Evolutionary conservation across 352 stramenopile species (phyloP).

Genomic region (Plasmopara halstedii): DNA sequence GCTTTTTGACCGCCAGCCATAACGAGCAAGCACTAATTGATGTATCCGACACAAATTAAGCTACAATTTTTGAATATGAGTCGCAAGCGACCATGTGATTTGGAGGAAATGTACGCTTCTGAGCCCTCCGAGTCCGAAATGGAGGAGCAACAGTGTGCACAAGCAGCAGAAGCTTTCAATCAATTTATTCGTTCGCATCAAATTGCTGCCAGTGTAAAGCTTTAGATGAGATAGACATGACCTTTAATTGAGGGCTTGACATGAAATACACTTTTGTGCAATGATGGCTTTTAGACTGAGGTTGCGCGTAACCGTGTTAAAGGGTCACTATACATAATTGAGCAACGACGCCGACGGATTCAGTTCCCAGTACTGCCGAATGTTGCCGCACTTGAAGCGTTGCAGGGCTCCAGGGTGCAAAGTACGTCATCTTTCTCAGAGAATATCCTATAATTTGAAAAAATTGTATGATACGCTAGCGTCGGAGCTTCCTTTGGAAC

Average conservation of each 20-base stretch:
- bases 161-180: constrained; percentile 57
- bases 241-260: background rate
- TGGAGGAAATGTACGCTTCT: background rate
- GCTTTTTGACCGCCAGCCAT: no score
- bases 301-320: constrained; percentile 56
- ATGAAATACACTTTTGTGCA: background rate
- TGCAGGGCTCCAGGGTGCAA: constrained; percentile 34
- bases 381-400: constrained; percentile 23
- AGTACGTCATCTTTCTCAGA: constrained; percentile 28
- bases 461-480: constrained; percentile 17
- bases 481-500: constrained; percentile 27
- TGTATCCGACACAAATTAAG: no score
- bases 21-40: background rate
- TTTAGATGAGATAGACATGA: background rate
- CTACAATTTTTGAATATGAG: no score
- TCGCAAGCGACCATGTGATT: constrained; percentile 13
- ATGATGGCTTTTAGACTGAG: constrained; percentile 22
- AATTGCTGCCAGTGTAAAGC: constrained; percentile 46
- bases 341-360: constrained; percentile 14
- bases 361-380: constrained; percentile 22
- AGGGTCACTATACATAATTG: constrained; percentile 26
- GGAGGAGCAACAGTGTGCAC: constrained; percentile 65
- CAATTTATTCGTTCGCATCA: constrained; percentile 58
- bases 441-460: constrained; percentile 1
- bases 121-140: constrained; percentile 39